phyloP scores from a whole-genome alignment of 257 asterid genomes.

The Nicotiana undulata region DNA sequence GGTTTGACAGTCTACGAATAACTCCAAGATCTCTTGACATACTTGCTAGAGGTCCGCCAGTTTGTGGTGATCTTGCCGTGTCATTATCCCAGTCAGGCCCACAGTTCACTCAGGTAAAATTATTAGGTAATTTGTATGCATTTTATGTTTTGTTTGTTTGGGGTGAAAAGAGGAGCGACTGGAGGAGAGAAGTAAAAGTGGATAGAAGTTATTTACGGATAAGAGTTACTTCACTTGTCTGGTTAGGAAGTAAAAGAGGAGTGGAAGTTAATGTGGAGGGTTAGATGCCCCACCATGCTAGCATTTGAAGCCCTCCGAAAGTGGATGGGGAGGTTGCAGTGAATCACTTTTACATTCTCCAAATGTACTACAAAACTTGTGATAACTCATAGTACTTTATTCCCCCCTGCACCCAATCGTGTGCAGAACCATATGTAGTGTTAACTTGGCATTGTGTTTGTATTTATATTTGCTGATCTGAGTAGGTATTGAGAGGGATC shows the following conservation, averaged over 20 bases:
- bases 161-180: background rate
- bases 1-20: slow-evolving; percentile 97
- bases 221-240: background rate
- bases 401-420: background rate
- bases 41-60: slow-evolving; percentile 95
- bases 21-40: slow-evolving; percentile 98
- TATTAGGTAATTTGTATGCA: background rate
- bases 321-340: background rate
- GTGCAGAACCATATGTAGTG: background rate
- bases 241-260: background rate
- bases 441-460: background rate
- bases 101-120: slow-evolving; percentile 84
- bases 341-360: slow-evolving; percentile 5
- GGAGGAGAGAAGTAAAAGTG: slow-evolving; percentile 1
- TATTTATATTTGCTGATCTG: slow-evolving; percentile 18
- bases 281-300: background rate
- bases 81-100: slow-evolving; percentile 96
- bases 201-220: background rate
- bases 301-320: background rate
- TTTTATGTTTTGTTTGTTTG: background rate
- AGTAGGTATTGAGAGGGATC: slow-evolving; percentile 81
- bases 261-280: background rate
- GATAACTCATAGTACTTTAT: background rate
- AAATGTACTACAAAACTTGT: background rate
- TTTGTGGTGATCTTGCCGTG: slow-evolving; percentile 99